Base-by-base conservation (phyloP, 805 yeast species). In the Wickerhamomyces kurtzmanii region DNA sequence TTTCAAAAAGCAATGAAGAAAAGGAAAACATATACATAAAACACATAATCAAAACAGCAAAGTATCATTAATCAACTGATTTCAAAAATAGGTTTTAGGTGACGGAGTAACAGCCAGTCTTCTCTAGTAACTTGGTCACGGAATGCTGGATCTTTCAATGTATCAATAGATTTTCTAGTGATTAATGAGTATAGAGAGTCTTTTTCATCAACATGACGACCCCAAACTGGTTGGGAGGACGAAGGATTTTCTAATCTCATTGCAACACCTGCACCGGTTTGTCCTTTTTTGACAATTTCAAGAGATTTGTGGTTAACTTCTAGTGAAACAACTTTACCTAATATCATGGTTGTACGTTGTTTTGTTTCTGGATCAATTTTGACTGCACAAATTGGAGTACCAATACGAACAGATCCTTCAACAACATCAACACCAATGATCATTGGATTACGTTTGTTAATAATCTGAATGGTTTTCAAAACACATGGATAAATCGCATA, bases 371-470 rank as follows among this genome's bases (percentile, higher is more conserved):
- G 95, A 51, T 89, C 96, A 23, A 65, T 62, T 55, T 85, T 86
- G 25, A 91, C 96, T 16, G 89, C 86, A 63, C 94, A 80, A 34
- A 91, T 84, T 37, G 99, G 98, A 5, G 98, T 87, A 33, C 98
- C 98, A 23, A 82, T 57, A 37, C 87, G 74, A 23, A 91, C 69
- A 26, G 80, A 65, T 48, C 99, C 99, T 52, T 91, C 97, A 24
- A 72, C 56, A 34, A 91, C 94, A 53, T 91, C 99, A 33, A 91
- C 97, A 75, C 99, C 99, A 50, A 91, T 83, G 51, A 91, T 87
- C 97, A 91, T 91, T 37, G 99, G 99, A 56, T 87, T 85, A 62
- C 98, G 83, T 65, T 89, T 89, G 76, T 91, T 91, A 57, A 91
- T 91, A 51, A 91, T 84, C 65, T 91, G 97, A 42, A 91, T 58